Evolutionary conservation across 768 basidiomycete species (phyloP), one percentile per base, ranked within the genome.

Genomic region (Paxillus involutus): DNA sequence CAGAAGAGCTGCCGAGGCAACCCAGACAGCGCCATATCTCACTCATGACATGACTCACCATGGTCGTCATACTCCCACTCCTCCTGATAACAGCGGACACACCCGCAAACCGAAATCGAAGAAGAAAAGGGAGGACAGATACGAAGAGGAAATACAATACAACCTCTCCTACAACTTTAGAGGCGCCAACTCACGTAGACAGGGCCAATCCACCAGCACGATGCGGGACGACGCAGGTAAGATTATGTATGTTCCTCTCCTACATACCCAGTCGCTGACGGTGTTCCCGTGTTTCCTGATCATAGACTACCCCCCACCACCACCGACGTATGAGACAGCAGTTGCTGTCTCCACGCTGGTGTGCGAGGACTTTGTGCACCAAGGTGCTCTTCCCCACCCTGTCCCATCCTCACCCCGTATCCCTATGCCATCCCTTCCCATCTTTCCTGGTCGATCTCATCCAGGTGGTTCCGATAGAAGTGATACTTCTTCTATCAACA

Each of bases 221-320:
- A 70, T 66, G 56, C 59, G 50, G 17, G 62, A 71, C 43, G 73
- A 70, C 52, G 54, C 64, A 55, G 70, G 73, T 74, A 37, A 48
- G 56, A 51, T 35, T 47, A 35, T 44, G 47, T 4, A 26, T 24
- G 26, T 26, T 32, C 11, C 47, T 39, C 45, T 47, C 40, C 51
- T 21, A 29, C 42, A 17, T n/a, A 33, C 40, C 17, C 11, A 29
- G 21, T 49, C 33, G 42, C 51, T 59, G 19, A 46, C 36, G 33
- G 64, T 62, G 63, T 58, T 39, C 21, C 3, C 3, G 21, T 55
- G 29, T 44, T 71, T 75, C 44, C 81, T 32, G 24, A 33, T 19
- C 26, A 24, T 12, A 66, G 80, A 88, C 63, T 87, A 86, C 63
- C 86, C 85, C 7, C 89, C 89, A 12, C 89, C 89, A 12, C 89